Conservation (phyloP, 257 asterid genomes). For the Euphrasia confusa region DNA sequence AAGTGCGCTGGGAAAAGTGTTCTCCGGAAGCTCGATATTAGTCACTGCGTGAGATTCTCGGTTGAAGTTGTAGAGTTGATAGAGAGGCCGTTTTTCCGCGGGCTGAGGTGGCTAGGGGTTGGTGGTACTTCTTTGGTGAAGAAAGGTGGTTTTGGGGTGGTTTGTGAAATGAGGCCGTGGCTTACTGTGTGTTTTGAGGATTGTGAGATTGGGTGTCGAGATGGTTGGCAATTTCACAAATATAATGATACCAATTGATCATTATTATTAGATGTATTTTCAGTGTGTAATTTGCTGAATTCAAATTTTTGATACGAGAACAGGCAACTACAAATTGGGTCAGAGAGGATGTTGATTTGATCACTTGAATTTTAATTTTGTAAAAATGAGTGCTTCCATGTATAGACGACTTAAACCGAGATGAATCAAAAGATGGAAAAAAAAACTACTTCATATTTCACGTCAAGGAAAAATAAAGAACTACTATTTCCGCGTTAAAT, state of each 20-base stretch:
- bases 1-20: conserved; percentile 26
- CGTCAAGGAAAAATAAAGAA: not conserved
- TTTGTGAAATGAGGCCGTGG: conserved; percentile 48
- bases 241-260: not conserved
- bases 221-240: conserved; percentile 72
- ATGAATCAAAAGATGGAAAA: too few relatives aligned
- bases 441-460: too few relatives aligned
- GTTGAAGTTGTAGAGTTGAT: conserved; percentile 30
- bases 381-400: too few relatives aligned
- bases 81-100: conserved; percentile 40
- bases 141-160: conserved; percentile 29
- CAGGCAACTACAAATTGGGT: too few relatives aligned
- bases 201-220: conserved; percentile 75
- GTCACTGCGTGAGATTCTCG: conserved; percentile 44
- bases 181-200: conserved; percentile 66
- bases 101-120: conserved; percentile 68
- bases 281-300: too few relatives aligned
- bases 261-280: too few relatives aligned
- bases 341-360: too few relatives aligned
- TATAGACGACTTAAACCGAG: too few relatives aligned
- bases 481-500: conserved; percentile 15
- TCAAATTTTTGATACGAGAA: not conserved
- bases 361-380: too few relatives aligned
- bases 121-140: conserved; percentile 44
- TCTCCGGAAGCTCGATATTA: conserved; percentile 55